Base-by-base conservation (phyloP, 192 early-diverging fungal genomes). In the Gaertneriomyces sp. region DNA sequence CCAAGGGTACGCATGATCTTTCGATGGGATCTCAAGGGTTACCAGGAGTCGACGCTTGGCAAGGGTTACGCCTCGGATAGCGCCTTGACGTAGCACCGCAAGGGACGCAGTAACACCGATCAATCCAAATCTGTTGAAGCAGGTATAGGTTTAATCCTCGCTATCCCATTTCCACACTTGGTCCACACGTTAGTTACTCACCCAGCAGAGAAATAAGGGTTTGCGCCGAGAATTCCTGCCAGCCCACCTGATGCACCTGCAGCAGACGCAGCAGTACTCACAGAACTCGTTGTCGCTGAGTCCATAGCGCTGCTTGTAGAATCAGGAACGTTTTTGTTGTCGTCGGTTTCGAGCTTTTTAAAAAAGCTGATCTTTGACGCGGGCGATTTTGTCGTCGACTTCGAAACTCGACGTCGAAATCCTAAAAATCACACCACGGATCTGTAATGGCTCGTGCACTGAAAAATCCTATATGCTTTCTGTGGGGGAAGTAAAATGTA, bases 141-240 rank as follows among this genome's bases (percentile, higher is more conserved):
- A 42, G 11, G 20, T 16, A 49, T 10, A 11, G 20, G 16, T 1
- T 17, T 45, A 42, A 42, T 10, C 39, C 41, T 14, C 7, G 38
- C 11, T 19, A 41, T 17, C 4, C 38, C 4, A 25, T 54, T 0
- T 1, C 4, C 1, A 11, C 3, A 6, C 19, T 33, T 33, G 47
- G 61, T 1, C 44, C 7, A 42, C 12, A 57, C 5, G 10, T 16
- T 42, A 8, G 19, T 20, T 8, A n/a, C 42, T 53, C 59, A 73
- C 77, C 95, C 95, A 4, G 93, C 95, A 8, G 95, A 93, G 65
- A 97, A 97, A 63, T 93, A 91, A 20, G 95, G 95, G 62, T 97
- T 97, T 42, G 80, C 58, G 4, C n/a, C n/a, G 39, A 70, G 58
- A n/a, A 11, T 38, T 17, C 57, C 69, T 16, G 58, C 14, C 42